A percentile compares a stretch with the other conserved stretches of the same genome.
These are phyloP conservation scores for Aureobasidium melanogenum DNA, from an alignment of 2,329 filamentous ascomycete species.

Conservation along the genomic window DNA sequence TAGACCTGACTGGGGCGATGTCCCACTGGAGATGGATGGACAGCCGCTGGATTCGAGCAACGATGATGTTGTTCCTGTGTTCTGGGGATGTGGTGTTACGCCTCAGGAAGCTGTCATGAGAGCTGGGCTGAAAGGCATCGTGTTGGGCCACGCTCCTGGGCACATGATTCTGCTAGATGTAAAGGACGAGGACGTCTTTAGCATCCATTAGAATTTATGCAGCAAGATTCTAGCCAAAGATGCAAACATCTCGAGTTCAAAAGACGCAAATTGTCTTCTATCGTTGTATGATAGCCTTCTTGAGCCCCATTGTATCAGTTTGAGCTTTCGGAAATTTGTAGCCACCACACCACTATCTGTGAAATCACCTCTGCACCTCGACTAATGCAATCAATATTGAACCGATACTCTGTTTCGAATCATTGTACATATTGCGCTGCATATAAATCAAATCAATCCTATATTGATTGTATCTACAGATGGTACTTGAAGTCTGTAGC, in stretches of 20 bases:
- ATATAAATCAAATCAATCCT: not conserved
- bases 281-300: no score
- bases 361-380: no score
- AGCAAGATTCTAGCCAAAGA: not conserved
- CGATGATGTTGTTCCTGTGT: slow-evolving; percentile 44
- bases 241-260: no score
- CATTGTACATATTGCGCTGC: no score
- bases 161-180: slow-evolving; percentile 54
- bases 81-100: slow-evolving; percentile 59
- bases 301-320: no score
- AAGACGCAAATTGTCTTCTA: no score
- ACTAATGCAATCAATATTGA: no score
- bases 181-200: slow-evolving; percentile 30
- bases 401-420: no score
- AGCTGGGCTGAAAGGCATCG: slow-evolving; percentile 43
- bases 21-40: slow-evolving; percentile 26
- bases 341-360: not conserved
- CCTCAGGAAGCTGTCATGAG: slow-evolving; percentile 56
- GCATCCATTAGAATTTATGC: not conserved
- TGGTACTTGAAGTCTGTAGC: slow-evolving; percentile 12
- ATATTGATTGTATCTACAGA: not conserved
- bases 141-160: slow-evolving; percentile 55
- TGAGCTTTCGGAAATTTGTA: no score
- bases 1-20: slow-evolving; percentile 50
- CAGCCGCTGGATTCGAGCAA: slow-evolving; percentile 25